Evolutionary conservation across 2,329 filamentous ascomycete species (phyloP).

Genomic region (Dendryphion nanum): DNA sequence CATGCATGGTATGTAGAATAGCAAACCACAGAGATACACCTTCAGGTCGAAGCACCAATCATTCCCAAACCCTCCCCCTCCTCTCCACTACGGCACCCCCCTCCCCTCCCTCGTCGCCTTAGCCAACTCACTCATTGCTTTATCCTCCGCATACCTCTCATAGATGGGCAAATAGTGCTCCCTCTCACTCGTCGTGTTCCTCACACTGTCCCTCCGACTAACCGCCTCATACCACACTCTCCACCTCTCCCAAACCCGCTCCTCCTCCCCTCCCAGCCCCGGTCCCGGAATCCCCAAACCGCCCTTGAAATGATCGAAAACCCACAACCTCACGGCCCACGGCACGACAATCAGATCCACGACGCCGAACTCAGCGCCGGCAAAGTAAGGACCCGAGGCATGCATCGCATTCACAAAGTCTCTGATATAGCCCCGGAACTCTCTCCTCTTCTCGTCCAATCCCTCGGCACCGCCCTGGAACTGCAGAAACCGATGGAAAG

Average conservation of each 20-base stretch:
- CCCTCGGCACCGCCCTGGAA: conserved; percentile 34
- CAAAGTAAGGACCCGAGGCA: conserved; percentile 62
- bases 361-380: conserved; percentile 61
- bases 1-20: too few relatives aligned
- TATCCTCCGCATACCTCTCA: conserved; percentile 48
- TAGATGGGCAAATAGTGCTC: conserved; percentile 69
- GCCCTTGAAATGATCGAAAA: conserved; percentile 73
- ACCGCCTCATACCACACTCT: conserved; percentile 62
- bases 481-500: conserved; percentile 62
- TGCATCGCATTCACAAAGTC: conserved; percentile 64
- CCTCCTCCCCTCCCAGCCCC: conserved; percentile 53
- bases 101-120: conserved; percentile 57
- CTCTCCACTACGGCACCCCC: too few relatives aligned
- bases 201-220: conserved; percentile 59
- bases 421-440: conserved; percentile 60
- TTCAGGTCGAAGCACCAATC: too few relatives aligned
- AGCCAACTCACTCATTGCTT: conserved; percentile 48
- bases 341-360: conserved; percentile 71
- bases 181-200: conserved; percentile 65
- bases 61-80: too few relatives aligned
- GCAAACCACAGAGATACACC: too few relatives aligned
- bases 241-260: conserved; percentile 64
- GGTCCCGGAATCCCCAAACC: conserved; percentile 51
- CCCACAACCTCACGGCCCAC: conserved; percentile 69
- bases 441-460: conserved; percentile 53